These are phyloP conservation scores for Penicillium sp. DNA, from an alignment of 2,329 filamentous ascomycete genomes.

Conservation along the genomic window DNA sequence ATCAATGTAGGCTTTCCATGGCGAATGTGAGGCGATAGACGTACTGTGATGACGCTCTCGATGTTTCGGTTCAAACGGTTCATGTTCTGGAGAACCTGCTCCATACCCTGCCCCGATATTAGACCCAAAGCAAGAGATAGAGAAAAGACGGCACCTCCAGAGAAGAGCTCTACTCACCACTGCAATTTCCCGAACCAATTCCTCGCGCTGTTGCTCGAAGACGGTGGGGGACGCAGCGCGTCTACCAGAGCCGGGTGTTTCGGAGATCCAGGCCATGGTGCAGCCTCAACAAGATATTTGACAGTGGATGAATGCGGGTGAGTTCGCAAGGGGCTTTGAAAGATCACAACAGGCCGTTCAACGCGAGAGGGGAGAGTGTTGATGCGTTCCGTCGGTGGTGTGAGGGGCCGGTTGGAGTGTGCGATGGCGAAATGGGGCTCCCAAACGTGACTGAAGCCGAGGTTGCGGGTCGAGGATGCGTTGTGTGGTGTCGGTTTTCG, in stretches of 20 bases:
- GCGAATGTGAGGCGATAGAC: conserved; percentile 29
- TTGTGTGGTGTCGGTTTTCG: background rate
- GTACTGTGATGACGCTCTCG: conserved; percentile 85
- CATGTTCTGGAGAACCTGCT: conserved; percentile 91
- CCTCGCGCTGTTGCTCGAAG: conserved; percentile 49
- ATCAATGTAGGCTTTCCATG: background rate
- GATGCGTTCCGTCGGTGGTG: conserved; percentile 1
- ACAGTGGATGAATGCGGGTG: background rate
- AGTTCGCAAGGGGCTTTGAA: background rate
- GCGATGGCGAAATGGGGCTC: background rate
- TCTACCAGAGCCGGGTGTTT: conserved; percentile 20
- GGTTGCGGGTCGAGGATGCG: background rate
- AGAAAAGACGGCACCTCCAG: background rate
- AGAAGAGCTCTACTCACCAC: conserved; percentile 37
- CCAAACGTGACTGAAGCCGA: background rate
- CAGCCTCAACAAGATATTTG: background rate
- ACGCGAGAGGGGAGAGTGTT: conserved; percentile 1
- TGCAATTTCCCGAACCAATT: conserved; percentile 49
- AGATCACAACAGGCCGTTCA: background rate
- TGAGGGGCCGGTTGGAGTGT: background rate
- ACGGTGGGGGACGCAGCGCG: conserved; percentile 35
- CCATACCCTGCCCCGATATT: conserved; percentile 62
- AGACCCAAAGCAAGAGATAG: background rate
- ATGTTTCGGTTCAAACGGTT: conserved; percentile 92
- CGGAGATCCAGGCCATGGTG: conserved; percentile 24